Percentiles rank a stretch among this genome's conserved stretches.
phyloP scores from a whole-genome alignment of 2,329 filamentous ascomycete genomes.

The Penicillium sp. region DNA sequence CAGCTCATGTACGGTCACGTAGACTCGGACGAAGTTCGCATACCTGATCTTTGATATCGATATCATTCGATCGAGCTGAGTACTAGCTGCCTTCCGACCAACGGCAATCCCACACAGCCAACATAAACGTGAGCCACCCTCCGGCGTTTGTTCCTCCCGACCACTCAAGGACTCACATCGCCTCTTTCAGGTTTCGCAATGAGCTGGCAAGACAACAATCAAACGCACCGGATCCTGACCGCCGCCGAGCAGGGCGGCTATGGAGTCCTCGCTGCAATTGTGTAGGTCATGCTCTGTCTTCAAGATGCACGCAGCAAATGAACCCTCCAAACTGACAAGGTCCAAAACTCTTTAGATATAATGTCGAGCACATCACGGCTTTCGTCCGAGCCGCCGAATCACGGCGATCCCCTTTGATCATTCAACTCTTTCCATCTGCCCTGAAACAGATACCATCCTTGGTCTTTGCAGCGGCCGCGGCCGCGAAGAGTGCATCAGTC shows the following conservation, averaged over 20 bases:
- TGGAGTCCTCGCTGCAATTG: constrained; percentile 22
- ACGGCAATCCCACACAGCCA: neutral
- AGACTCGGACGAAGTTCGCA: neutral
- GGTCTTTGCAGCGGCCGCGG: constrained; percentile 54
- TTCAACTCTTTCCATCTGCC: constrained; percentile 71
- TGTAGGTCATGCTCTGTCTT: constrained; percentile 6
- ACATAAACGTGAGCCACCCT: neutral
- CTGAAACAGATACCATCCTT: constrained; percentile 57
- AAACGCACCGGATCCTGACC: constrained; percentile 15
- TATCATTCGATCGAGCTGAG: neutral
- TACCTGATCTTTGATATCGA: neutral
- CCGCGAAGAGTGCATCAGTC: constrained; percentile 55
- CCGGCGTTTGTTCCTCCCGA: neutral
- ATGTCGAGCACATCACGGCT: constrained; percentile 67
- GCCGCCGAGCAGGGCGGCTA: constrained; percentile 20
- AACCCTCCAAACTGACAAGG: neutral
- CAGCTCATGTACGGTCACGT: neutral
- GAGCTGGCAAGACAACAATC: constrained; percentile 14
- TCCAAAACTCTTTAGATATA: constrained; percentile 53
- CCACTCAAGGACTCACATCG: neutral
- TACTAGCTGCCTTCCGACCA: neutral
- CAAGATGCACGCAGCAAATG: too few relatives aligned
- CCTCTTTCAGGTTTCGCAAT: neutral
- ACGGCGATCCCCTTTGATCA: constrained; percentile 64
- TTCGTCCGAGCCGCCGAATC: constrained; percentile 66